These are phyloP conservation scores for Tilletia indica DNA, from an alignment of 1,284 basidiomycete genomes.

Conservation along the genomic window DNA sequence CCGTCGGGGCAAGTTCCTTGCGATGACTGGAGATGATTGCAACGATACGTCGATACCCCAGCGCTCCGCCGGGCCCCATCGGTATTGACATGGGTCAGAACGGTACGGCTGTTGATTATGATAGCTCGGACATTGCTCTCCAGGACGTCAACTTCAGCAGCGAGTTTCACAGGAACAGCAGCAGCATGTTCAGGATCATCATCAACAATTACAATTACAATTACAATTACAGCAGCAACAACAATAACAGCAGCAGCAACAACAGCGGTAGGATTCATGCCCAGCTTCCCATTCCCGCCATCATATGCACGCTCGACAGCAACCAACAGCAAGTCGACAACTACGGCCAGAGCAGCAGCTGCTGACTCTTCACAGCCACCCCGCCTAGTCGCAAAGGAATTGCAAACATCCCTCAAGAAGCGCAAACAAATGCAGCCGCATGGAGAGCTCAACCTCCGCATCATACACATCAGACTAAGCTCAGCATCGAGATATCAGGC, in stretches of 20 bases:
- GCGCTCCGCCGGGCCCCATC: slow-evolving; percentile 59
- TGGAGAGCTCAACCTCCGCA: slow-evolving; percentile 19
- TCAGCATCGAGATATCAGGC: slow-evolving; percentile 13
- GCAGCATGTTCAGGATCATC: not conserved
- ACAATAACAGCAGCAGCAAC: too few species aligned
- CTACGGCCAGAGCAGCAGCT: slow-evolving; percentile 14
- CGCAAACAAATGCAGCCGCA: slow-evolving; percentile 17
- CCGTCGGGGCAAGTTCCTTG: slow-evolving; percentile 40
- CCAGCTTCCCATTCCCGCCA: slow-evolving; percentile 19
- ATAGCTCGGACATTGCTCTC: slow-evolving; percentile 55
- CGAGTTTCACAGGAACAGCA: slow-evolving; percentile 3
- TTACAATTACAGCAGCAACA: not conserved
- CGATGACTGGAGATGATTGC: slow-evolving; percentile 60
- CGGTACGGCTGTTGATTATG: slow-evolving; percentile 70
- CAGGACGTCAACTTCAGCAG: slow-evolving; percentile 47
- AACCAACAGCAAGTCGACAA: too few species aligned
- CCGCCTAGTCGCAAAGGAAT: slow-evolving; percentile 41
- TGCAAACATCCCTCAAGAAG: slow-evolving; percentile 34
- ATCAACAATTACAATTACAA: not conserved
- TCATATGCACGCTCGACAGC: slow-evolving; percentile 24
- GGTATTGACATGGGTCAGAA: slow-evolving; percentile 68
- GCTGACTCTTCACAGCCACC: not conserved
- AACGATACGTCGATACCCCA: slow-evolving; percentile 66
- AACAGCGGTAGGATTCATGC: slow-evolving; percentile 5
- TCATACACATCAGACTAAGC: slow-evolving; percentile 12